Evolutionary conservation across 2,329 filamentous ascomycete species (phyloP).

Genomic region (Chaetomiaceae sp.): DNA sequence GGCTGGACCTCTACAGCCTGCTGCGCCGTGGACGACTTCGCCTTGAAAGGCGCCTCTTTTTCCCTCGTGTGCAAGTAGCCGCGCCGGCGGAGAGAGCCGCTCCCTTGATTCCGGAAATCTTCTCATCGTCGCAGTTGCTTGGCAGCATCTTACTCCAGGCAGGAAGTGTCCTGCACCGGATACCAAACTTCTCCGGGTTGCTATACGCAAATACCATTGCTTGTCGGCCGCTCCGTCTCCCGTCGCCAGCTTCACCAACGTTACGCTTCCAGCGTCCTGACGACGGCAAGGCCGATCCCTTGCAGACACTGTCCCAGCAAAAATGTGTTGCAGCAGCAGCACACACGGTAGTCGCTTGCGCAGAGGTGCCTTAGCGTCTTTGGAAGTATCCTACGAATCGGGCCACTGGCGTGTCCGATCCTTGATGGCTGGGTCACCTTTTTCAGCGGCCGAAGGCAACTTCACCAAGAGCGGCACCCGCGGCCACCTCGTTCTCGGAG

Average conservation of each 20-base stretch:
- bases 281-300: too few species aligned
- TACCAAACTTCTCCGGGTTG: too few species aligned
- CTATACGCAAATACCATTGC: too few species aligned
- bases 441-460: neutral
- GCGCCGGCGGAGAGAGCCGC: constrained; percentile 10
- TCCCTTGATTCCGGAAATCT: neutral
- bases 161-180: too few species aligned
- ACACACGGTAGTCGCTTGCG: neutral
- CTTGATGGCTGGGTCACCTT: too few species aligned
- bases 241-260: too few species aligned
- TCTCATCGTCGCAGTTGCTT: neutral
- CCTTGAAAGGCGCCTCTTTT: neutral
- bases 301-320: neutral
- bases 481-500: neutral
- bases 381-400: neutral
- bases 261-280: too few species aligned
- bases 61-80: neutral
- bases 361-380: neutral
- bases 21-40: too few species aligned
- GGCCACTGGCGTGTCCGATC: neutral
- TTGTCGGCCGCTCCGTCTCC: too few species aligned
- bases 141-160: neutral
- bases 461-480: neutral
- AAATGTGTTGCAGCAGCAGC: too few species aligned
- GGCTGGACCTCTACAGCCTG: too few species aligned